Percentiles rank a stretch among this genome's conserved stretches.
phyloP scores from a whole-genome alignment of 371 early-diverging fungal species.

The Actinomucor elegans region DNA sequence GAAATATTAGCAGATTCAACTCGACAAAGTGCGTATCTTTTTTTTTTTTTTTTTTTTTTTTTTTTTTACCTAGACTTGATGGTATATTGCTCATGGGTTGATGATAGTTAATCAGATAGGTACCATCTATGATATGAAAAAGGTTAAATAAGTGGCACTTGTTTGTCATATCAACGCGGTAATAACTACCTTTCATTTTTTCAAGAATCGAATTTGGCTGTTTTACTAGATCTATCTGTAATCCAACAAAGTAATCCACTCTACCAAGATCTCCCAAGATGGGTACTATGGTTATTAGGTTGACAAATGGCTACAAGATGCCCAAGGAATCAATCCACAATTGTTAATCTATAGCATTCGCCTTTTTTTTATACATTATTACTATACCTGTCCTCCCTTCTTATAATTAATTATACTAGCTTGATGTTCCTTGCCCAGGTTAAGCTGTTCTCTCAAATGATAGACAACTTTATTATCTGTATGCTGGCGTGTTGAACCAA shows the following conservation, averaged over 20 bases:
- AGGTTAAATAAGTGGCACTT: not conserved
- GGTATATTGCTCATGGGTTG: constrained; percentile 11
- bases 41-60: too few species aligned
- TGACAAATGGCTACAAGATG: constrained; percentile 64
- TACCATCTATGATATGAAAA: constrained; percentile 5
- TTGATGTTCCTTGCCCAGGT: constrained; percentile 55
- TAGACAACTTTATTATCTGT: constrained; percentile 58
- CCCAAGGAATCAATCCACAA: not conserved
- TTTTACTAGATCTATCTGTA: constrained; percentile 65
- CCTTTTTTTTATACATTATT: too few species aligned
- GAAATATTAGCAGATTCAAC: too few species aligned
- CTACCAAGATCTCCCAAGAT: constrained; percentile 31
- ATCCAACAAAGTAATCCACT: constrained; percentile 62
- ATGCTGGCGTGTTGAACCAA: constrained; percentile 47
- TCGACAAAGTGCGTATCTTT: too few species aligned
- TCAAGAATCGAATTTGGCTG: constrained; percentile 62
- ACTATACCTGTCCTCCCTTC: constrained; percentile 58
- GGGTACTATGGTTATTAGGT: constrained; percentile 66
- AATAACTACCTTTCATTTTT: constrained; percentile 40
- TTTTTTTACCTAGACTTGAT: too few species aligned
- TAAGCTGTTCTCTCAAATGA: constrained; percentile 47
- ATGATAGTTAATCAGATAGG: constrained; percentile 28
- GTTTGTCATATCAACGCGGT: too few species aligned
- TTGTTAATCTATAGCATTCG: not conserved
- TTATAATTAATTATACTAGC: constrained; percentile 66